Conservation (phyloP, 2,329 filamentous ascomycete genomes). For the Verticillium isaacii region DNA sequence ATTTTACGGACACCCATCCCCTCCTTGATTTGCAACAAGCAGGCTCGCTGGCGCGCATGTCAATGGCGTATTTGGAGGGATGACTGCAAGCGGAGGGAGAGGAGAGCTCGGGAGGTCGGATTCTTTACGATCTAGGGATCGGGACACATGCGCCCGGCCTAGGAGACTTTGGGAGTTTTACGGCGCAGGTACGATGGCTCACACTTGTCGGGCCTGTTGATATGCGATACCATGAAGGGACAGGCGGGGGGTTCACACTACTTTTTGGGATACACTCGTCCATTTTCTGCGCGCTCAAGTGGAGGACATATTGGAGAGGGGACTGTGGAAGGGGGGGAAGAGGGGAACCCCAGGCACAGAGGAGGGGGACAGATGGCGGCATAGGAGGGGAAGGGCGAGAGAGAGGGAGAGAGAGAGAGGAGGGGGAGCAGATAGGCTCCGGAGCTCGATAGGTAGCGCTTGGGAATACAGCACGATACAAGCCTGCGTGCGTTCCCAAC, state of each 20-base stretch:
- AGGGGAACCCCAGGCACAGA: not conserved
- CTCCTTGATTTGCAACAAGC: not conserved
- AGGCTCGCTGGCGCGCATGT: constrained; percentile 1
- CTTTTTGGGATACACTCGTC: constrained; percentile 4
- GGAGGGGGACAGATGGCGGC: no score
- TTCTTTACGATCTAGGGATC: not conserved
- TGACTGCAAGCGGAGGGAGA: not conserved
- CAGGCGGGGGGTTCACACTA: not conserved
- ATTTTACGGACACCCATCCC: not conserved
- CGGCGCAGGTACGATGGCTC: not conserved
- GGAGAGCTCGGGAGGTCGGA: not conserved
- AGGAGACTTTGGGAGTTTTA: constrained; percentile 3
- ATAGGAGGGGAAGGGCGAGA: no score
- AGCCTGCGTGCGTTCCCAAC: not conserved
- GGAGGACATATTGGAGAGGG: not conserved
- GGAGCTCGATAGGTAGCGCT: not conserved
- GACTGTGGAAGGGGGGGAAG: not conserved
- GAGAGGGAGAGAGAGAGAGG: not conserved
- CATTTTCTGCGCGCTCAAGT: not conserved
- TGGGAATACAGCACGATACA: not conserved
- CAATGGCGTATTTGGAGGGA: not conserved
- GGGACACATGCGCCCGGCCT: not conserved
- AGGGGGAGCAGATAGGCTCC: not conserved
- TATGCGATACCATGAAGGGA: constrained; percentile 4
- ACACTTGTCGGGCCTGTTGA: not conserved